These are phyloP conservation scores for Neopestalotiopsis rosae DNA, from an alignment of 2,329 filamentous ascomycete species.

Conservation along the genomic window DNA sequence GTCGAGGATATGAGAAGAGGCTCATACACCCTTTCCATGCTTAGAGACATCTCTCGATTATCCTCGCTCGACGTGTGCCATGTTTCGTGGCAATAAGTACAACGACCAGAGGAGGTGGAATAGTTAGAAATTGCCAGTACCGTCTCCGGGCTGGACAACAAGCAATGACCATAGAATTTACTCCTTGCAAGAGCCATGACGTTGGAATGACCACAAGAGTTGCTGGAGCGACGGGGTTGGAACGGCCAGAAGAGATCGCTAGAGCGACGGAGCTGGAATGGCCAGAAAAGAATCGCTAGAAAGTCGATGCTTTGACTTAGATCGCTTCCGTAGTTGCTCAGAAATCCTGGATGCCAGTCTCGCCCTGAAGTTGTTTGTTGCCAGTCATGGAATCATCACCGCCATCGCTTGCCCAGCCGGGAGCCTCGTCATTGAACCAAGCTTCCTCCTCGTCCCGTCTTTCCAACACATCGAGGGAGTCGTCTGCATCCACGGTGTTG, in stretches of 20 bases:
- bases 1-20: not conserved
- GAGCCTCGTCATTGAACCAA: conserved; percentile 83
- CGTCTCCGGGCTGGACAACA: not conserved
- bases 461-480: conserved; percentile 70
- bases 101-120: not conserved
- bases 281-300: not conserved
- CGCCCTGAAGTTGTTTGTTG: conserved; percentile 49
- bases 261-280: not conserved
- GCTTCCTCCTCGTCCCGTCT: conserved; percentile 70
- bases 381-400: conserved; percentile 28
- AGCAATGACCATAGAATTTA: not conserved
- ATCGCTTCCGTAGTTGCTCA: conserved; percentile 39
- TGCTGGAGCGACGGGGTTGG: too few species aligned
- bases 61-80: not conserved
- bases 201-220: not conserved
- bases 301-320: not conserved
- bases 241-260: too few species aligned
- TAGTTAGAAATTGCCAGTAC: not conserved
- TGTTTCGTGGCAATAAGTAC: not conserved
- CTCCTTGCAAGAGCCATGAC: not conserved
- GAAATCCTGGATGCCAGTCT: conserved; percentile 77
- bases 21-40: not conserved
- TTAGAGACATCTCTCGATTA: not conserved
- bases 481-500: conserved; percentile 69
- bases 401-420: conserved; percentile 62